Evolutionary conservation across 192 early-diverging fungal species (phyloP), one percentile per base, ranked within the genome.

Genomic region (Backusella morwellensis): DNA sequence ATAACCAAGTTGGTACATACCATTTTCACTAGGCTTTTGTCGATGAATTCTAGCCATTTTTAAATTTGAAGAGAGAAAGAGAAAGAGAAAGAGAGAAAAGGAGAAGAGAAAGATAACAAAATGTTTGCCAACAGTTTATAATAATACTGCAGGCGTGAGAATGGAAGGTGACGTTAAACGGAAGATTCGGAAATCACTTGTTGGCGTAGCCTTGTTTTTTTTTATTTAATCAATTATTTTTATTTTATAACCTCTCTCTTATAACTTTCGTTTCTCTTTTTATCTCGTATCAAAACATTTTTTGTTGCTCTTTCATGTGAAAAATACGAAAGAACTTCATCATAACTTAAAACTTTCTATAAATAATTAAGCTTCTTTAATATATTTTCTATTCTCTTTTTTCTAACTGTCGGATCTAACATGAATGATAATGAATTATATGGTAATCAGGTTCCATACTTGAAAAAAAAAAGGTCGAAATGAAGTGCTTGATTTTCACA

Each of bases 21-120:
- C 68, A 70, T 70, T 38, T 40, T 70, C 68, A 21, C 35, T 41
- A 38, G 68, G 68, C 12, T 70, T 35, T 23, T 70, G 68, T 70
- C 35, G 35, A 70, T 35, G 21, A 36, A 70, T 70, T 70, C 38
- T 70, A 40, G 68, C 21, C 68, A 70, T 70, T 38, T 69, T 69
- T 69, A 36, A 36, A 40, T 8, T 36, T 36, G 14, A 36, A 68
- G 67, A 68, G 34, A 68, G 35, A 68, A 6, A 35, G 12, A 38
- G 19, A 21, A 3, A 32, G 32, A 70, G 21, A 21, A 14, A 40
- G 38, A 23, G 14, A 70, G 19, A 70, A 17, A 36, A 21, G 21
- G 35, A 36, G n/a, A 68, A 70, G 21, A 70, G 8, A 63, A 63
- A 63, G 56, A 63, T 63, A 63, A 63, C 56, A 63, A 63, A 63